Conservation (phyloP, 2,329 filamentous ascomycete species). For the Aspergillus pseudotamarii region DNA sequence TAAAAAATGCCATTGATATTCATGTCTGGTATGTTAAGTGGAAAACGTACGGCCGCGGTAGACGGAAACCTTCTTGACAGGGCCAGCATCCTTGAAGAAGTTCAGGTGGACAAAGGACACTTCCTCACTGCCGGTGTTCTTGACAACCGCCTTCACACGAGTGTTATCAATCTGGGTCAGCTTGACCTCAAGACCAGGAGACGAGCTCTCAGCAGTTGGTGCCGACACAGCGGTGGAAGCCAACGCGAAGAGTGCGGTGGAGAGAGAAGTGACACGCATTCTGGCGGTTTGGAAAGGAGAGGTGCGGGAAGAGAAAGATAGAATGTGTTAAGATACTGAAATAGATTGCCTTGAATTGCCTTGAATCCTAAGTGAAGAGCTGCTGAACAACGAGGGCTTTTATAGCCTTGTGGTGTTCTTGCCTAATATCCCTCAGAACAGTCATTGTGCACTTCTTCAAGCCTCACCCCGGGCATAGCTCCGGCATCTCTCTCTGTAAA, state of each 20-base stretch:
- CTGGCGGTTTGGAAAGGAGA: neutral
- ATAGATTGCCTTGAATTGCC: neutral
- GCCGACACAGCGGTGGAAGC: slow-evolving; percentile 22
- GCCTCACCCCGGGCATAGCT: neutral
- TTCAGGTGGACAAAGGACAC: slow-evolving; percentile 40
- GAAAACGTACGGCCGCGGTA: slow-evolving; percentile 31
- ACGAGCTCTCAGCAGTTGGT: slow-evolving; percentile 12
- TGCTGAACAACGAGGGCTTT: neutral
- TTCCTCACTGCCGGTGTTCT: slow-evolving; percentile 36
- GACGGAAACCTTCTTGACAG: slow-evolving; percentile 40
- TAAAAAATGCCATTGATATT: slow-evolving; percentile 4
- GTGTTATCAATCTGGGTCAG: slow-evolving; percentile 36
- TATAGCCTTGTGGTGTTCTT: neutral
- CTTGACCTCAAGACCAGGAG: slow-evolving; percentile 32
- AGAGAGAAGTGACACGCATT: slow-evolving; percentile 27
- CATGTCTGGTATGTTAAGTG: neutral
- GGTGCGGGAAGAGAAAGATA: neutral
- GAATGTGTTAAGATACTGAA: neutral
- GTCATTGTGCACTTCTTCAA: neutral
- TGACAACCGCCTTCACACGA: slow-evolving; percentile 40
- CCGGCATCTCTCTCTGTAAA: neutral
- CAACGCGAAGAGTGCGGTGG: slow-evolving; percentile 25
- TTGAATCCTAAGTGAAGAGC: neutral
- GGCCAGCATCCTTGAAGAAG: slow-evolving; percentile 38
- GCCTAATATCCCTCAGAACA: neutral